Evolutionary conservation across 495 filamentous ascomycete genomes (phyloP).

Genomic region (Aspergillus bertholletiae): DNA sequence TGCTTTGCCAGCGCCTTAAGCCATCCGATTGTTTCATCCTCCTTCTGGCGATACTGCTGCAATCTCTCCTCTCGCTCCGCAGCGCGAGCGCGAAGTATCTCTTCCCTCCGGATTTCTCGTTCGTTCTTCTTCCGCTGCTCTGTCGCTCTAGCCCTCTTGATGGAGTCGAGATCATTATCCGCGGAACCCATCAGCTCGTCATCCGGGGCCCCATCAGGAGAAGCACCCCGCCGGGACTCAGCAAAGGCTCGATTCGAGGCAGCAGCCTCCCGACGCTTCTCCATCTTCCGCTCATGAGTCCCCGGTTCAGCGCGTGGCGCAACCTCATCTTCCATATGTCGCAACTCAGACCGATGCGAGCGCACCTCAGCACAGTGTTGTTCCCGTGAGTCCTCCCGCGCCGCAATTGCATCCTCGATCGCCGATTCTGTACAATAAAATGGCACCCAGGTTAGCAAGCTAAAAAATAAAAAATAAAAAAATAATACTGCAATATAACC

Average conservation of each 20-base stretch:
- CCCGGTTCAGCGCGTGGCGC: constrained; percentile 81
- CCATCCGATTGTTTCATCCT: constrained; percentile 44
- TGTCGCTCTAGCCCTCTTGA: constrained; percentile 39
- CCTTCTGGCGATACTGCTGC: constrained; percentile 41
- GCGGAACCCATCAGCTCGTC: constrained; percentile 42
- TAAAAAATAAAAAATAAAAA: neutral
- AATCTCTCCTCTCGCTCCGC: constrained; percentile 43
- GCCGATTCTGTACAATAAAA: constrained; percentile 38
- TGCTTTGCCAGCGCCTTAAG: constrained; percentile 43
- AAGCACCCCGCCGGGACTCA: constrained; percentile 33
- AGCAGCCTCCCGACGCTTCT: constrained; percentile 68
- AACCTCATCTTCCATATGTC: constrained; percentile 63
- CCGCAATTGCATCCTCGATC: constrained; percentile 50
- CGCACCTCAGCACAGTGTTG: constrained; percentile 56
- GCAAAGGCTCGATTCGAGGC: constrained; percentile 48
- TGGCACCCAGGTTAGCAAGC: neutral
- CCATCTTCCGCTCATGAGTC: constrained; percentile 77
- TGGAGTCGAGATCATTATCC: constrained; percentile 34
- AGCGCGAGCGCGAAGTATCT: constrained; percentile 36
- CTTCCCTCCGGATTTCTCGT: constrained; percentile 38
- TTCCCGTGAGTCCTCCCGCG: constrained; percentile 52
- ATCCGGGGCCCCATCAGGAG: constrained; percentile 40
- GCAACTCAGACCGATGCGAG: constrained; percentile 31
- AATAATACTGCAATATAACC: neutral
- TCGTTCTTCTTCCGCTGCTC: constrained; percentile 44